A percentile compares a stretch with the other conserved stretches of the same genome.
Conservation (phyloP, 225 moss, liverwort and hornwort genomes). For the Thuidium tamariscinum region DNA sequence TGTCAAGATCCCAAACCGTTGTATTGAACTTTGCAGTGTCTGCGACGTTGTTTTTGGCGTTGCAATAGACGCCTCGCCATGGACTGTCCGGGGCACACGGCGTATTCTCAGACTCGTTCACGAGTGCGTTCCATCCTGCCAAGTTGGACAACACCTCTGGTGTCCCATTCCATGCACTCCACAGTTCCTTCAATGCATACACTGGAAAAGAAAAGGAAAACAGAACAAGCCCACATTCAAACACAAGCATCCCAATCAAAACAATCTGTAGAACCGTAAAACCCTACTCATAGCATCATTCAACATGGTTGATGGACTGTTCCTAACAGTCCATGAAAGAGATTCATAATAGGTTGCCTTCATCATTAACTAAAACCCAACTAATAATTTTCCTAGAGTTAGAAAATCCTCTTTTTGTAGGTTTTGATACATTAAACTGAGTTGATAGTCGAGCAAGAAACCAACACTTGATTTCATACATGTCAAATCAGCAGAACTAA, state of each 20-base stretch:
- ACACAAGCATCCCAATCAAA: neutral
- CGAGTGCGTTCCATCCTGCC: constrained; percentile 11
- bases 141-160: neutral
- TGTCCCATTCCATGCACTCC: constrained; percentile 14
- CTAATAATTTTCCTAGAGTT: too few species aligned
- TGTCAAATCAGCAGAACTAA: neutral
- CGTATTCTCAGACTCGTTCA: neutral
- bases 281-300: neutral
- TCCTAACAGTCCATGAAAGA: too few species aligned
- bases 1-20: constrained; percentile 3
- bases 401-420: neutral
- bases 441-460: neutral
- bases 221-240: neutral
- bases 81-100: constrained; percentile 9
- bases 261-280: neutral
- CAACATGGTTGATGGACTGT: neutral
- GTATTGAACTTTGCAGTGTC: neutral
- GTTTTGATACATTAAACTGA: neutral
- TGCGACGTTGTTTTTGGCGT: neutral
- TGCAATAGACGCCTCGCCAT: constrained; percentile 22
- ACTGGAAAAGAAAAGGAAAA: neutral
- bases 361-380: neutral
- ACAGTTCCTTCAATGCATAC: constrained; percentile 5
- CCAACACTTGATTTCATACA: neutral
- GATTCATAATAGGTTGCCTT: too few species aligned